These are phyloP conservation scores for Syzygium jambos DNA, from an alignment of 345 rosid genomes.

Conservation along the genomic window DNA sequence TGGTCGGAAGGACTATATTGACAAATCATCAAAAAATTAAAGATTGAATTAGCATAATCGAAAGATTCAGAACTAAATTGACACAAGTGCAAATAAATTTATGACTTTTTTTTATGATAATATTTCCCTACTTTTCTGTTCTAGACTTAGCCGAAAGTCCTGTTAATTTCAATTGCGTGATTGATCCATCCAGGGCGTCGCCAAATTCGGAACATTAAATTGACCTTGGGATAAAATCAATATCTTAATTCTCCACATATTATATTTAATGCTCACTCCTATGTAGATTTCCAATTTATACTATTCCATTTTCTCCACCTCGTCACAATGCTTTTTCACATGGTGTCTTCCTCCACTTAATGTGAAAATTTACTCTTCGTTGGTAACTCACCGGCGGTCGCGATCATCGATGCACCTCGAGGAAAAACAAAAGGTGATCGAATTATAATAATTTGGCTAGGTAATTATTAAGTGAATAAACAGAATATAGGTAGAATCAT, in stretches of 20 bases:
- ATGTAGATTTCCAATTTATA: not conserved
- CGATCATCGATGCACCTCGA: not conserved
- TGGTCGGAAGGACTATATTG: too few relatives aligned
- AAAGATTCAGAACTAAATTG: too few relatives aligned
- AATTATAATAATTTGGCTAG: not conserved
- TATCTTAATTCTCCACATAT: not conserved
- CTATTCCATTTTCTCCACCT: not conserved
- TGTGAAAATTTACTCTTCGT: not conserved
- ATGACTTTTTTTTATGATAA: too few relatives aligned
- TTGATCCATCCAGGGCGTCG: not conserved
- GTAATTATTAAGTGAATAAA: not conserved
- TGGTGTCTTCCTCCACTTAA: not conserved
- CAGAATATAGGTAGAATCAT: not conserved
- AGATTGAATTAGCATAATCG: too few relatives aligned
- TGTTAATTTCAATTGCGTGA: not conserved
- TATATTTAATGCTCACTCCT: not conserved
- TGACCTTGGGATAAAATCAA: not conserved
- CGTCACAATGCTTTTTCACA: rapidly evolving
- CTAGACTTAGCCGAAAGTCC: not conserved
- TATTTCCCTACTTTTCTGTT: not conserved
- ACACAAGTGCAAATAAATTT: too few relatives aligned
- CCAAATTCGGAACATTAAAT: not conserved
- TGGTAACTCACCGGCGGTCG: rapidly evolving
- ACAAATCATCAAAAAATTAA: too few relatives aligned
- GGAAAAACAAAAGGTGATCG: rapidly evolving